These are phyloP conservation scores for Ilyonectria destructans DNA, from an alignment of 2,329 filamentous ascomycete genomes.

Conservation along the genomic window DNA sequence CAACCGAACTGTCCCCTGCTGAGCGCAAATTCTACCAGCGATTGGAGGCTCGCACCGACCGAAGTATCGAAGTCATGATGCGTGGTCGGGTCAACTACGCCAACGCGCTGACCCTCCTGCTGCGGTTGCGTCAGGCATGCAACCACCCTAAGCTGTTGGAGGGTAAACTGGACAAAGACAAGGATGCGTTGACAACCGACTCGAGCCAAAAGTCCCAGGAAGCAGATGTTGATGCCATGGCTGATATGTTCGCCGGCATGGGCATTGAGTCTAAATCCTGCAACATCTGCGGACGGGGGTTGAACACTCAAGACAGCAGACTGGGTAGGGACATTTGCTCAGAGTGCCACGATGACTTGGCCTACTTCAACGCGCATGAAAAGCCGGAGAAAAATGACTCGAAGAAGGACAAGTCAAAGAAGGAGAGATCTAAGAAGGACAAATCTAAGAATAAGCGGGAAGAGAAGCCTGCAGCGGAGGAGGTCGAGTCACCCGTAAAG, in stretches of 20 bases:
- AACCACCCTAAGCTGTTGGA: slow-evolving; percentile 94
- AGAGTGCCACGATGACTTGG: slow-evolving; percentile 83
- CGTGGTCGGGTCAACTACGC: slow-evolving; percentile 89
- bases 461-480: slow-evolving; percentile 35
- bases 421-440: slow-evolving; percentile 37
- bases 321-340: slow-evolving; percentile 71
- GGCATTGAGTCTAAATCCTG: slow-evolving; percentile 85
- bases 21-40: slow-evolving; percentile 91
- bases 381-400: slow-evolving; percentile 56
- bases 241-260: slow-evolving; percentile 88
- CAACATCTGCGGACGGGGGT: slow-evolving; percentile 83
- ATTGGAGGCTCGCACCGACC: slow-evolving; percentile 87
- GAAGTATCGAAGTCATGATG: slow-evolving; percentile 92
- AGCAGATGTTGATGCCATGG: slow-evolving; percentile 84
- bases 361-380: slow-evolving; percentile 70
- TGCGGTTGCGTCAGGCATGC: slow-evolving; percentile 92
- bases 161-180: slow-evolving; percentile 88
- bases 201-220: slow-evolving; percentile 68
- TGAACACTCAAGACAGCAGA: slow-evolving; percentile 67
- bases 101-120: slow-evolving; percentile 91
- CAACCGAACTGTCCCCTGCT: slow-evolving; percentile 82
- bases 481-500: slow-evolving; percentile 32
- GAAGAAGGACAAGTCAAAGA: slow-evolving; percentile 42
- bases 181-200: slow-evolving; percentile 83
- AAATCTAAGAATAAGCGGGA: slow-evolving; percentile 24